Evolutionary conservation across 1,284 basidiomycete species (phyloP).

Genomic region (Schizophyllum commune): DNA sequence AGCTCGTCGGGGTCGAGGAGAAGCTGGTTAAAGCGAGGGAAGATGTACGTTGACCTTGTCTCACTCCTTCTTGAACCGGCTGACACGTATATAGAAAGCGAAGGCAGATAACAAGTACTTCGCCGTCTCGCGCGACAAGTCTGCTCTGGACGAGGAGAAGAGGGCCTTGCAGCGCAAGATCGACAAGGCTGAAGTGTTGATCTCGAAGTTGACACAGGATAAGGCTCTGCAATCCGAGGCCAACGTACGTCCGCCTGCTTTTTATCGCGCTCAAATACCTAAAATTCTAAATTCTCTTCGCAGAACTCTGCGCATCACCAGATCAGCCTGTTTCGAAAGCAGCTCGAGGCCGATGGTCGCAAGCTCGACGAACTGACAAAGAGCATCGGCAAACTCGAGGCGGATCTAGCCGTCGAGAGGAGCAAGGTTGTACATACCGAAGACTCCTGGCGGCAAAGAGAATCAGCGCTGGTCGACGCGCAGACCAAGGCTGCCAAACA

Average conservation of each 20-base stretch:
- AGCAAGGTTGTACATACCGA: background rate
- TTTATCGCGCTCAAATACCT: background rate
- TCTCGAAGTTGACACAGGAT: background rate
- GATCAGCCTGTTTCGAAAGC: background rate
- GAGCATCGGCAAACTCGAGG: background rate
- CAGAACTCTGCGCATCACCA: background rate
- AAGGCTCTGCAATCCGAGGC: background rate
- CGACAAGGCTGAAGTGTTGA: slow-evolving; percentile 2
- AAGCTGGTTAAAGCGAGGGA: slow-evolving; percentile 52
- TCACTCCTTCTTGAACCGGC: background rate
- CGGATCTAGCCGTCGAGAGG: background rate
- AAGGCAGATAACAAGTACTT: slow-evolving; percentile 96
- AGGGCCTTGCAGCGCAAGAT: slow-evolving; percentile 13
- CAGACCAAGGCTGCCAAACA: background rate
- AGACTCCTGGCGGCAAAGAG: background rate
- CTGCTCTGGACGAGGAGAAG: slow-evolving; percentile 26
- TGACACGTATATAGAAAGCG: slow-evolving; percentile 56
- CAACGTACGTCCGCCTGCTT: background rate
- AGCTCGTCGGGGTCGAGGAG: slow-evolving; percentile 74
- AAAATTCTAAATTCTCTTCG: background rate
- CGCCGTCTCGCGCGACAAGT: slow-evolving; percentile 80
- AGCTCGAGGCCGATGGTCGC: background rate
- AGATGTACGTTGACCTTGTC: slow-evolving; percentile 45
- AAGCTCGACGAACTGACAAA: background rate
- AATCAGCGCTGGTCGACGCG: background rate